Evolutionary conservation across 2,329 filamentous ascomycete species (phyloP).

Genomic region (Didymella pomorum): DNA sequence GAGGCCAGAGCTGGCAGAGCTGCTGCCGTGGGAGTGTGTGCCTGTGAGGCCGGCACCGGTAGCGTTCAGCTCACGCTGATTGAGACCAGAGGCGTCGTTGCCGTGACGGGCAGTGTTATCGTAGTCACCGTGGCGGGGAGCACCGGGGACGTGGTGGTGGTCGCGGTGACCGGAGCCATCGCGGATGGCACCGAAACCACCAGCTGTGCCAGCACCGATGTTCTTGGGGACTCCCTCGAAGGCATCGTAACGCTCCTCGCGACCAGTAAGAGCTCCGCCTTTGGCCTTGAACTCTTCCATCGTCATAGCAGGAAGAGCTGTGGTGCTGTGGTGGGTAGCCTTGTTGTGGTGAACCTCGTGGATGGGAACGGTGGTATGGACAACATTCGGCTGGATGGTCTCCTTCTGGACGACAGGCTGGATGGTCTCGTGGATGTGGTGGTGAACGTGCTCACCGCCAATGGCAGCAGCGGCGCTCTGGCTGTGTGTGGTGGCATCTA

Average conservation of each 20-base stretch:
- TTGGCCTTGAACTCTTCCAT: slow-evolving; percentile 69
- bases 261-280: slow-evolving; percentile 63
- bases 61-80: slow-evolving; percentile 7
- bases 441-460: slow-evolving; percentile 70
- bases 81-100: slow-evolving; percentile 8
- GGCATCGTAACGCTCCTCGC: slow-evolving; percentile 64
- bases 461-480: slow-evolving; percentile 59
- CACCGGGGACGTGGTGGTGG: slow-evolving; percentile 17
- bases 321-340: slow-evolving; percentile 70
- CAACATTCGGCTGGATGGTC: slow-evolving; percentile 69
- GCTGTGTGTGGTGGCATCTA: slow-evolving; percentile 60
- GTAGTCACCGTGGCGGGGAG: slow-evolving; percentile 30
- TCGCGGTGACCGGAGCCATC: slow-evolving; percentile 30
- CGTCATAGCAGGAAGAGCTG: slow-evolving; percentile 69
- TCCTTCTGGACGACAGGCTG: slow-evolving; percentile 77
- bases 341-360: slow-evolving; percentile 76
- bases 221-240: slow-evolving; percentile 69
- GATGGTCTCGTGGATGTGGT: slow-evolving; percentile 72
- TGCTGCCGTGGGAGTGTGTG: neutral
- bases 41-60: neutral
- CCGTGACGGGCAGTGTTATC: slow-evolving; percentile 18
- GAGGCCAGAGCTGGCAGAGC: neutral
- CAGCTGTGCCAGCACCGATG: slow-evolving; percentile 47
- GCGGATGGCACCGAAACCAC: slow-evolving; percentile 27
- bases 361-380: slow-evolving; percentile 76